Evolutionary conservation across 441 rosid genomes (phyloP).

Genomic region (Hypseocharis bilobata): DNA sequence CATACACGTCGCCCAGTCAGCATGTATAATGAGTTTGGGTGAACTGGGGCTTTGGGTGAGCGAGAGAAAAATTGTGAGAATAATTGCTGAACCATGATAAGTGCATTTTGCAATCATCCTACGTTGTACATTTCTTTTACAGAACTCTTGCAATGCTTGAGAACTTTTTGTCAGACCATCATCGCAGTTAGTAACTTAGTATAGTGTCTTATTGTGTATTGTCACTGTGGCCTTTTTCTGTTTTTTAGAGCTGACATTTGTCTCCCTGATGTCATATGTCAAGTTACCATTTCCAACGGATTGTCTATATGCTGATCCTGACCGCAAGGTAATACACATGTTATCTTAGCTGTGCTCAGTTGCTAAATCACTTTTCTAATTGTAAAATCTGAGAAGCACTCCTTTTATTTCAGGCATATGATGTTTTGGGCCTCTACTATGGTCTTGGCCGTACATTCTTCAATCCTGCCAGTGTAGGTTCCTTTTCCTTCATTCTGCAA

Average conservation of each 20-base stretch:
- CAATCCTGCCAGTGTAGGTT: slow-evolving; percentile 68
- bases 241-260: slow-evolving; percentile 2
- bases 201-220: background rate
- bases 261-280: slow-evolving; percentile 3
- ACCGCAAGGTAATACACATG: slow-evolving; percentile 45
- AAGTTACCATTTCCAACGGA: slow-evolving; percentile 86
- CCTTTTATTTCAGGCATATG: slow-evolving; percentile 46
- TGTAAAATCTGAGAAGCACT: background rate
- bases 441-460: slow-evolving; percentile 80
- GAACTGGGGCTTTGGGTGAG: too few species aligned
- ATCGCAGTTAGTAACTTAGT: background rate
- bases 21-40: too few species aligned
- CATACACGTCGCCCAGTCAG: too few species aligned
- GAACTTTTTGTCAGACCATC: background rate
- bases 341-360: background rate
- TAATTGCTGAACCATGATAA: too few species aligned
- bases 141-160: background rate
- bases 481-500: background rate
- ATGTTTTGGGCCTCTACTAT: slow-evolving; percentile 61
- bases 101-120: too few species aligned
- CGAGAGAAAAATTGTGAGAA: too few species aligned
- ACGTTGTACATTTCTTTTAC: background rate
- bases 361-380: background rate
- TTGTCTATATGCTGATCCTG: slow-evolving; percentile 78
- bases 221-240: background rate